Evolutionary conservation across 2,329 filamentous ascomycete species (phyloP).

Genomic region (Colletotrichum falcatum): DNA sequence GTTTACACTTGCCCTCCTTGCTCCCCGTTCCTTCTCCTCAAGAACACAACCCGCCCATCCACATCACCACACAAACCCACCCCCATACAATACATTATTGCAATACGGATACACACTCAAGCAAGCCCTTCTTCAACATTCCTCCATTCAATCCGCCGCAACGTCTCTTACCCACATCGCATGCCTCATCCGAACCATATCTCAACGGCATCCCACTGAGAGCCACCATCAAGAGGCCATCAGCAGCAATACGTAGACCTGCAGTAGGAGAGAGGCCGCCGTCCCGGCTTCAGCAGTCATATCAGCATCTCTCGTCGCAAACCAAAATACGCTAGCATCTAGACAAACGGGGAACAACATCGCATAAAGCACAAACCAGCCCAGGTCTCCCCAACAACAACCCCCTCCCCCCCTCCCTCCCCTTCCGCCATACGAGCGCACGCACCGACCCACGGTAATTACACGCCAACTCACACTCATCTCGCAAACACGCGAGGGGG

Average conservation of each 20-base stretch:
- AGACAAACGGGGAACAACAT: constrained; percentile 28
- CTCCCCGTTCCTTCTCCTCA: constrained; percentile 39
- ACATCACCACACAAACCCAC: constrained; percentile 38
- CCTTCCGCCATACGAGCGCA: constrained; percentile 19
- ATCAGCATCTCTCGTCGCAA: background rate
- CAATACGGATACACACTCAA: constrained; percentile 2
- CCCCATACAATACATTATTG: constrained; percentile 31
- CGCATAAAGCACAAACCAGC: constrained; percentile 37
- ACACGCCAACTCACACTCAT: constrained; percentile 17
- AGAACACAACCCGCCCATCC: constrained; percentile 42
- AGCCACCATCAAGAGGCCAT: constrained; percentile 7
- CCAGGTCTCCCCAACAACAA: constrained; percentile 30
- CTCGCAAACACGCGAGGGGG: constrained; percentile 30
- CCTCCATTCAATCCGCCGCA: constrained; percentile 34
- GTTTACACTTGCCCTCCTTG: constrained; percentile 44
- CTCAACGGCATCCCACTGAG: constrained; percentile 36
- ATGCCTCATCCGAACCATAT: constrained; percentile 22
- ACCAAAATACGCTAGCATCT: constrained; percentile 23
- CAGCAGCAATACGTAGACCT: background rate
- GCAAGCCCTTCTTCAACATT: constrained; percentile 36
- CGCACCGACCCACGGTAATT: constrained; percentile 24
- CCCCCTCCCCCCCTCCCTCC: background rate
- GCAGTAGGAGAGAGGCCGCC: constrained; percentile 17
- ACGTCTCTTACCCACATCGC: constrained; percentile 27
- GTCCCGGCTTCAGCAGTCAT: background rate